Percentiles rank a stretch among this genome's conserved stretches.
Conservation (phyloP, 176 grass and related monocot genomes). For the Bolboschoenus planiculmis region DNA sequence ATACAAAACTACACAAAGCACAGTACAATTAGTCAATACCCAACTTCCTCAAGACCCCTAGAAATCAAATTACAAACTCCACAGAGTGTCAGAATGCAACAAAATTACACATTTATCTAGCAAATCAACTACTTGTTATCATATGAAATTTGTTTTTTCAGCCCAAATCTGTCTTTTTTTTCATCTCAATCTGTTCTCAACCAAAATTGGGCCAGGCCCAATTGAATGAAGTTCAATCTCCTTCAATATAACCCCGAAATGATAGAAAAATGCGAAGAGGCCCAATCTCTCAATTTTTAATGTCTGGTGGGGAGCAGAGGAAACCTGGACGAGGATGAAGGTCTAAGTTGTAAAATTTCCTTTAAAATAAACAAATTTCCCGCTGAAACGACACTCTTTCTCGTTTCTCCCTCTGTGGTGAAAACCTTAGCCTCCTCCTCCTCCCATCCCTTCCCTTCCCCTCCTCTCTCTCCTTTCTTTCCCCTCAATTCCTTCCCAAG, state of each 20-base stretch:
- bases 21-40: too few species aligned
- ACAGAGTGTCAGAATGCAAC: too few species aligned
- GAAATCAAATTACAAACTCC: too few species aligned
- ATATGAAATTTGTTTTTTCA: background rate
- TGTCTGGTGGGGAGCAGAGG: too few species aligned
- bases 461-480: conserved; percentile 19
- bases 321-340: too few species aligned
- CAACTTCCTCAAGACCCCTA: too few species aligned
- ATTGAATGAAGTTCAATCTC: background rate
- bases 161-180: background rate
- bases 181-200: background rate
- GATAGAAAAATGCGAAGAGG: background rate
- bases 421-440: background rate
- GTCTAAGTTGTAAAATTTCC: background rate
- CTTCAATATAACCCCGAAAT: background rate
- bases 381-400: background rate
- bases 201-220: background rate
- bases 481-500: conserved; percentile 31
- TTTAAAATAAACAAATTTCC: background rate
- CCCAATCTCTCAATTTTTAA: background rate
- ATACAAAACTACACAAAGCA: too few species aligned
- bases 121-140: too few species aligned
- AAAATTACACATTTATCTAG: too few species aligned
- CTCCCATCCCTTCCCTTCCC: background rate
- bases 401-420: background rate